Conservation (phyloP, 2,329 filamentous ascomycete genomes). For the Cucurbitaria berberidis region DNA sequence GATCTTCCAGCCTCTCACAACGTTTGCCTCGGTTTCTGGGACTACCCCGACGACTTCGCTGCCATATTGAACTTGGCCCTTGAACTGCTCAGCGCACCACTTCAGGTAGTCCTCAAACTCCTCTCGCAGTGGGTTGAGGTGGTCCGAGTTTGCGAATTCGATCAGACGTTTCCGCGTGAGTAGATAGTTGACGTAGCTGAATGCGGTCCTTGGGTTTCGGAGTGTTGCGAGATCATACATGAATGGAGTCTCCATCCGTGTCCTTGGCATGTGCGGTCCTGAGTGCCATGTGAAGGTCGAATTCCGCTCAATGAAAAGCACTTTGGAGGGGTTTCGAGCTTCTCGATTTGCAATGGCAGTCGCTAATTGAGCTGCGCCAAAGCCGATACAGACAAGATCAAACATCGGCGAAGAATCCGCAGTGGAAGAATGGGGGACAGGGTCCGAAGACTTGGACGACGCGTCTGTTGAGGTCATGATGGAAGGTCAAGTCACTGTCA, state of each 20-base stretch:
- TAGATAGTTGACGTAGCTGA: constrained; percentile 46
- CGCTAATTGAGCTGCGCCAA: constrained; percentile 44
- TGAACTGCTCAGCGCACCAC: constrained; percentile 46
- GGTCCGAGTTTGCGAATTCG: constrained; percentile 47
- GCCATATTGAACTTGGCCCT: constrained; percentile 38
- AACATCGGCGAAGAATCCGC: constrained; percentile 24
- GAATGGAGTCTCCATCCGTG: constrained; percentile 45
- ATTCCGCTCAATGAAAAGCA: constrained; percentile 44
- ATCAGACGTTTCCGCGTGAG: constrained; percentile 38
- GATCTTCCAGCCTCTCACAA: constrained; percentile 37
- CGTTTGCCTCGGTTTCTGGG: constrained; percentile 28
- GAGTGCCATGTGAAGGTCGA: constrained; percentile 43
- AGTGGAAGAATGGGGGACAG: constrained; percentile 19
- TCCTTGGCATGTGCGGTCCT: constrained; percentile 33
- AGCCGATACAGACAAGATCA: constrained; percentile 46
- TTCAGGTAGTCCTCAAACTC: constrained; percentile 50
- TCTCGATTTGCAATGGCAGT: constrained; percentile 46
- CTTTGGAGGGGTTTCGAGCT: constrained; percentile 27
- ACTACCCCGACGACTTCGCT: constrained; percentile 39
- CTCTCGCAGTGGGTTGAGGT: constrained; percentile 44
- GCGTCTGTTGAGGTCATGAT: constrained; percentile 34
- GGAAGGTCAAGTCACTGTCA: not conserved
- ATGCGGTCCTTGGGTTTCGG: constrained; percentile 44
- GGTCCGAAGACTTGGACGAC: constrained; percentile 13
- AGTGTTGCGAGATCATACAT: constrained; percentile 45